Percentiles rank a stretch among this genome's conserved stretches.
These are phyloP conservation scores for Paecilomyces variotii DNA, from an alignment of 2,329 filamentous ascomycete species.

Conservation along the genomic window DNA sequence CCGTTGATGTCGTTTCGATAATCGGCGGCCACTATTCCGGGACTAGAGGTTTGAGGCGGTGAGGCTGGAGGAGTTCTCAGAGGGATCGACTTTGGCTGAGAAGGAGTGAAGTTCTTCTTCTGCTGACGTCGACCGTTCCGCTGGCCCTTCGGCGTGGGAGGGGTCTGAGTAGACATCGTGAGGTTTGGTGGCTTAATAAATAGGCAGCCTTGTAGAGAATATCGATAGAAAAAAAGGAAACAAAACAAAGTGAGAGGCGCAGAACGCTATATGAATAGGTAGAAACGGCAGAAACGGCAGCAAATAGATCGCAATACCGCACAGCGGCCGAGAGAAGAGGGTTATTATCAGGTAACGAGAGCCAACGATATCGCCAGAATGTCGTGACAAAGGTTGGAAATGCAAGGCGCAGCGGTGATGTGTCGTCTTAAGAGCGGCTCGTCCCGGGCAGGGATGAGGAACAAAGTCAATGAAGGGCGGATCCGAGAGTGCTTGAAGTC, in stretches of 20 bases:
- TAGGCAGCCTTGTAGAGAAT: constrained; percentile 36
- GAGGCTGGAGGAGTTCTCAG: constrained; percentile 30
- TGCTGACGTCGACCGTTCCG: constrained; percentile 28
- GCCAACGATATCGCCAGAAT: not conserved
- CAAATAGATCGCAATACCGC: constrained; percentile 7
- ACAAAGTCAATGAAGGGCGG: constrained; percentile 1
- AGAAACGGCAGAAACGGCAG: constrained; percentile 3
- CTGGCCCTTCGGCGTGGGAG: constrained; percentile 31
- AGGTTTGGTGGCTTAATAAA: constrained; percentile 40
- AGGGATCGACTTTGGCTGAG: constrained; percentile 17
- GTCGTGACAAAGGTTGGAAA: not conserved
- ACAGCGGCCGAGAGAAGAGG: constrained; percentile 3
- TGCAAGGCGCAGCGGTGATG: not conserved
- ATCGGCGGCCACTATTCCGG: constrained; percentile 22
- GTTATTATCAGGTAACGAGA: constrained; percentile 11
- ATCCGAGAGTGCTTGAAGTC: not conserved
- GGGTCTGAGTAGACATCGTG: constrained; percentile 39
- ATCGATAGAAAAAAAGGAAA: constrained; percentile 14
- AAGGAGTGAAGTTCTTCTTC: constrained; percentile 28
- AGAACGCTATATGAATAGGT: constrained; percentile 8
- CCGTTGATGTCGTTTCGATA: constrained; percentile 18
- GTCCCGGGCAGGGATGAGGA: not conserved
- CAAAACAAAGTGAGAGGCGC: constrained; percentile 13
- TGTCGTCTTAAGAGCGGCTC: not conserved
- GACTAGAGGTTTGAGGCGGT: constrained; percentile 25